phyloP scores from a whole-genome alignment of 345 rosid species.

The Aethionema arabicum region DNA sequence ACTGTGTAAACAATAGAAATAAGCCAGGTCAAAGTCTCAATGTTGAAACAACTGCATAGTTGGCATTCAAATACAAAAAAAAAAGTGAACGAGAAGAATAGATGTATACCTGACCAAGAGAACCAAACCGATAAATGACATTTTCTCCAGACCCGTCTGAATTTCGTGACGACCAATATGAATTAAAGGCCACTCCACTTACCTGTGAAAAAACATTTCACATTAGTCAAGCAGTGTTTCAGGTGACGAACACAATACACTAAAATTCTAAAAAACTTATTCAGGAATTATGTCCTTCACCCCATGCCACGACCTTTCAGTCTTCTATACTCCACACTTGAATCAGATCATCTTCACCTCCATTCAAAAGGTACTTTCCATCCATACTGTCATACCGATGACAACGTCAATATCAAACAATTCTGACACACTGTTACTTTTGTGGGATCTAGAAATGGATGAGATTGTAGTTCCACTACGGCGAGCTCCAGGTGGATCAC shows the following conservation, averaged over 20 bases:
- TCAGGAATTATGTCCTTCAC: constrained; percentile 99
- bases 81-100: not conserved
- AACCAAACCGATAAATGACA: constrained; percentile 93
- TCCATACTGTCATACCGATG: constrained; percentile 68
- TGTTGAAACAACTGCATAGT: too few relatives aligned
- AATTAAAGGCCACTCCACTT: constrained; percentile 98
- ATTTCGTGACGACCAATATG: constrained; percentile 85
- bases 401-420: not conserved
- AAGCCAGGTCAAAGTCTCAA: too few relatives aligned
- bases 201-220: constrained; percentile 61
- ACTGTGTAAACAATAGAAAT: too few relatives aligned
- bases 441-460: constrained; percentile 98
- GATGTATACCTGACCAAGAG: constrained; percentile 91
- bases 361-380: constrained; percentile 92
- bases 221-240: constrained; percentile 26
- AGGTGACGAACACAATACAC: not conserved
- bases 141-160: constrained; percentile 83
- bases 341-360: constrained; percentile 99
- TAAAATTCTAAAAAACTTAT: constrained; percentile 44
- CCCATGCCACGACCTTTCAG: constrained; percentile 98
- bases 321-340: constrained; percentile 99
- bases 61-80: too few relatives aligned
- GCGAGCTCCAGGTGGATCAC: constrained; percentile 91
- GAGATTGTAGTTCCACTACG: constrained; percentile 97
- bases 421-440: constrained; percentile 91